A percentile compares a stretch with the other conserved stretches of the same genome.
These are phyloP conservation scores for Sarocladiaceae sp. DNA, from an alignment of 2,329 filamentous ascomycete species.

Conservation along the genomic window DNA sequence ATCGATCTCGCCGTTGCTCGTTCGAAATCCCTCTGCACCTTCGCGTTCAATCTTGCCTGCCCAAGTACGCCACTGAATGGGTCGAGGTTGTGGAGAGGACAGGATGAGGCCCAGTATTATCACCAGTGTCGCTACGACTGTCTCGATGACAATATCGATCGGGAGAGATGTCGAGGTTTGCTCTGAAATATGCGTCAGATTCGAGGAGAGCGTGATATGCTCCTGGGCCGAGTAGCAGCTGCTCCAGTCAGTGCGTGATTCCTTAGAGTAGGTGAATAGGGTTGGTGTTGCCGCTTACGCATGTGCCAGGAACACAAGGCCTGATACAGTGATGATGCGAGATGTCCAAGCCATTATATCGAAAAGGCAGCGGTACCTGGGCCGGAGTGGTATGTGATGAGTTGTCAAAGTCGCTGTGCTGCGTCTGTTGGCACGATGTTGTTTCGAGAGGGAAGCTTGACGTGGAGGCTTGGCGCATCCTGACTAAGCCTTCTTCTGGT, in stretches of 20 bases:
- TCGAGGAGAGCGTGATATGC: slow-evolving; percentile 68
- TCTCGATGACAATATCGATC: slow-evolving; percentile 82
- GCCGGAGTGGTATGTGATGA: too few relatives aligned
- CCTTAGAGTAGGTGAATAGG: slow-evolving; percentile 3
- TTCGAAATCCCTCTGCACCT: slow-evolving; percentile 53
- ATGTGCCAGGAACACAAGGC: slow-evolving; percentile 74
- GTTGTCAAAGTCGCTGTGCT: too few relatives aligned
- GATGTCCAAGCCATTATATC: slow-evolving; percentile 24
- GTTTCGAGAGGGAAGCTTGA: too few relatives aligned
- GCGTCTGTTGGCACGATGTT: too few relatives aligned
- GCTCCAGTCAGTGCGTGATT: slow-evolving; percentile 15
- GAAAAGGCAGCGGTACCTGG: too few relatives aligned
- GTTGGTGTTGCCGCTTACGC: slow-evolving; percentile 56
- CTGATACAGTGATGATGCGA: slow-evolving; percentile 63
- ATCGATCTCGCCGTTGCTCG: slow-evolving; percentile 58
- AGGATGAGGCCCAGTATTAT: slow-evolving; percentile 79
- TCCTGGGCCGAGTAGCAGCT: slow-evolving; percentile 97
- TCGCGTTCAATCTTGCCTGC: slow-evolving; percentile 78
- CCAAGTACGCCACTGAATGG: slow-evolving; percentile 79
- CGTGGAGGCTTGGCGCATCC: too few relatives aligned
- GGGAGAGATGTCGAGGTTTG: slow-evolving; percentile 52
- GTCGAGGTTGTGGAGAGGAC: slow-evolving; percentile 69
- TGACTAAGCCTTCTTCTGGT: too few relatives aligned
- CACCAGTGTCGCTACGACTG: slow-evolving; percentile 70
- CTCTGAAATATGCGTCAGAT: slow-evolving; percentile 37